Conservation (phyloP, 805 yeast genomes). For the Candida ponderosae region DNA sequence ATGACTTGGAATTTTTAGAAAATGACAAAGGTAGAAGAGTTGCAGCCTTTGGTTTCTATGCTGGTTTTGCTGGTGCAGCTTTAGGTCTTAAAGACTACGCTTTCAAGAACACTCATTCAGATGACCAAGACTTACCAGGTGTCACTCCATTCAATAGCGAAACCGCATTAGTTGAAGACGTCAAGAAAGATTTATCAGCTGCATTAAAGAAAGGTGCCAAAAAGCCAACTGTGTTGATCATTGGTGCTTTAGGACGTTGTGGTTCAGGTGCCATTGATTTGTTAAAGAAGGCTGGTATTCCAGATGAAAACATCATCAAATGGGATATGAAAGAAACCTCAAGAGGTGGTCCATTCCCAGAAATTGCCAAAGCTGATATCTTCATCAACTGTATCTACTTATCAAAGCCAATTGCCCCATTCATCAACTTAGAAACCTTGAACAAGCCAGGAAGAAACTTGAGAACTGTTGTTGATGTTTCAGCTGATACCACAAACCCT, state of each 20-base stretch:
- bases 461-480: slow-evolving; percentile 92
- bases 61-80: slow-evolving; percentile 99
- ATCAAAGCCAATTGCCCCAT: slow-evolving; percentile 90
- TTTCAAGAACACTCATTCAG: slow-evolving; percentile 70
- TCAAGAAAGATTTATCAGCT: slow-evolving; percentile 45
- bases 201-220: slow-evolving; percentile 58
- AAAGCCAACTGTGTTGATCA: slow-evolving; percentile 75
- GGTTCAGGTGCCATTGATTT: slow-evolving; percentile 95
- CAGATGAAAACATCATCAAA: slow-evolving; percentile 72
- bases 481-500: slow-evolving; percentile 98
- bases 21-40: slow-evolving; percentile 96
- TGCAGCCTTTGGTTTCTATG: slow-evolving; percentile 99
- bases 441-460: slow-evolving; percentile 65
- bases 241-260: slow-evolving; percentile 98
- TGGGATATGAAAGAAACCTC: slow-evolving; percentile 99
- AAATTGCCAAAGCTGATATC: slow-evolving; percentile 79
- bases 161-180: slow-evolving; percentile 61
- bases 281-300: slow-evolving; percentile 76
- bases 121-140: slow-evolving; percentile 64
- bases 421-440: slow-evolving; percentile 62
- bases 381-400: slow-evolving; percentile 95
- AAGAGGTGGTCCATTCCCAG: slow-evolving; percentile 94
- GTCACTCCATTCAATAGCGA: slow-evolving; percentile 82
- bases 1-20: slow-evolving; percentile 91
- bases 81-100: slow-evolving; percentile 93